Evolutionary conservation across 768 basidiomycete species (phyloP), one percentile per base, ranked within the genome.

Genomic region (Phanerodontia chrysosporium): DNA sequence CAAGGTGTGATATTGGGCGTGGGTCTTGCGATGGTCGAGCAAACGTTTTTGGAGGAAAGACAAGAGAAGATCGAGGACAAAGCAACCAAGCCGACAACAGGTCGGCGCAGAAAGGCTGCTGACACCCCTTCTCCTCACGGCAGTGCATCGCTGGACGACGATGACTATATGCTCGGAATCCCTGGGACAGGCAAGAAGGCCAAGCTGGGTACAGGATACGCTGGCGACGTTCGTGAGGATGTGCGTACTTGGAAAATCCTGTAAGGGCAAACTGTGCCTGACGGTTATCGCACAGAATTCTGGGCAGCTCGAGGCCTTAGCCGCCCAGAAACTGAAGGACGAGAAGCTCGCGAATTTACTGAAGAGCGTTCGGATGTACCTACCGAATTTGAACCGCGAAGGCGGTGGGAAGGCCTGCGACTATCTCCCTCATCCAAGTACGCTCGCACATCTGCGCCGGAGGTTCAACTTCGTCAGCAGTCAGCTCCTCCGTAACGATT

Each of bases 1-100:
- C 90, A 97, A 74, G 95, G 95, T 39, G 83, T 92, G 14, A 86
- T 97, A 62, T 77, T 98, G 5, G 95, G 95, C n/a, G 80, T 96
- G 39, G 95, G 95, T 9, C 80, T 96, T 45, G 84, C 84, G 35
- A 92, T 92, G 84, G 80, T 96, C 45, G 92, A 96, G 71, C 78
- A 83, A 55, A 72, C 80, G 35, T 95, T 87, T 67, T 70, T 78
- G 35, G 83, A 87, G 42, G 83, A 85, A 60, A 70, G 71, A 13
- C 75, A 74, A 48, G 75, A 76, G 42, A 32, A 62, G 3, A 62
- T 67, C 16, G 71, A 70, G 22, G 72, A 70, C 53, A 68, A 35
- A 49, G 62, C 60, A 57, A 65, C 25, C 36, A 69, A 69, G 65
- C 54, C 66, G 57, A 70, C 70, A 65, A 69, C 69, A n/a, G 72